Evolutionary conservation across 2,329 filamentous ascomycete genomes (phyloP).

Genomic region (Calonectria hawksworthii): DNA sequence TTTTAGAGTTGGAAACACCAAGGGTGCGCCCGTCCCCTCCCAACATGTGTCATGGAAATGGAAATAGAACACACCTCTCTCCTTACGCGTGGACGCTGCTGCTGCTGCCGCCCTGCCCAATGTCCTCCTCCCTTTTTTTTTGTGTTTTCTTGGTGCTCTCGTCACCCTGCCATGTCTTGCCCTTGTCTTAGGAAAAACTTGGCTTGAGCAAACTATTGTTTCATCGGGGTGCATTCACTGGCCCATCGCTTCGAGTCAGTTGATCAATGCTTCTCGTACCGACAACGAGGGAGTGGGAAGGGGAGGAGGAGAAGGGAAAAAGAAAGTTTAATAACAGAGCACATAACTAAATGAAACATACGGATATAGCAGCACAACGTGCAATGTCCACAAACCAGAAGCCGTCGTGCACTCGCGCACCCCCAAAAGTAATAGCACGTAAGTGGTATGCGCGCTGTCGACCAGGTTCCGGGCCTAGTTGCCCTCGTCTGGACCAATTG

Average conservation of each 20-base stretch:
- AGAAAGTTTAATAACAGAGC: background rate
- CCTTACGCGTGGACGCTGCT: background rate
- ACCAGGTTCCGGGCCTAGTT: background rate
- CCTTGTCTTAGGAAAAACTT: background rate
- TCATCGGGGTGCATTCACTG: background rate
- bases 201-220: background rate
- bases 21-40: conserved; percentile 3
- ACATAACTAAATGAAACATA: background rate
- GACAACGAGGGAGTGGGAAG: background rate
- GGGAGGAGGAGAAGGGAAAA: background rate
- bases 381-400: background rate
- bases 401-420: background rate
- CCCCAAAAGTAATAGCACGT: background rate
- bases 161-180: background rate
- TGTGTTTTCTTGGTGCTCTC: background rate
- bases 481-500: conserved; percentile 1
- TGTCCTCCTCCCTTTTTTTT: background rate
- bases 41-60: conserved; percentile 11
- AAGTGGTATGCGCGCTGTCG: background rate
- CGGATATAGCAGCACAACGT: background rate
- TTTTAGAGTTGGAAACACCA: conserved; percentile 13
- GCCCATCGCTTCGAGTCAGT: conserved; percentile 4
- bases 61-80: background rate
- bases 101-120: background rate
- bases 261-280: background rate